phyloP scores from a whole-genome alignment of 345 rosid genomes.

The Mangifera indica region DNA sequence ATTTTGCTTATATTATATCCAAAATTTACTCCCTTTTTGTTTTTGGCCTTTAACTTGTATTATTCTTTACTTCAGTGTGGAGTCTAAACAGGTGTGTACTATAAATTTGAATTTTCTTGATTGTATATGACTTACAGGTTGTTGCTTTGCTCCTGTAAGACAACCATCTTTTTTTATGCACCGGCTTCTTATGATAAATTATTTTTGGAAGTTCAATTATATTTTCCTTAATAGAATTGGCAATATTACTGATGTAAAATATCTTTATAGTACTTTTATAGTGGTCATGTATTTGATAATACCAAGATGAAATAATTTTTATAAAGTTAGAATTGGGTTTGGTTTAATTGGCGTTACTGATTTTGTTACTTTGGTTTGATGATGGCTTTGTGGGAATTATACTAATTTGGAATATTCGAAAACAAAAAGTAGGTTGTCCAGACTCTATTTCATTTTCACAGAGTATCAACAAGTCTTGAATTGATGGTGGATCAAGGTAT shows the following conservation, averaged over 20 bases:
- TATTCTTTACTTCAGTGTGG: background rate
- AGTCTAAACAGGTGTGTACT: background rate
- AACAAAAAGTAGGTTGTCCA: too few species aligned
- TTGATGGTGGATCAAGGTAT: too few species aligned
- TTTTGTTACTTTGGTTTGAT: too few species aligned
- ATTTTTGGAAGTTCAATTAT: background rate
- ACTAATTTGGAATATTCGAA: too few species aligned
- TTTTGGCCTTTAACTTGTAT: background rate
- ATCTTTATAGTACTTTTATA: too few species aligned
- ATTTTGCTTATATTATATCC: slow-evolving; percentile 18
- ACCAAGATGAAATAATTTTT: background rate
- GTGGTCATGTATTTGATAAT: background rate
- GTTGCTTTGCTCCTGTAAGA: background rate
- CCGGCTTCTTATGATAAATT: background rate
- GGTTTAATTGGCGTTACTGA: background rate
- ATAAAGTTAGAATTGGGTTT: background rate
- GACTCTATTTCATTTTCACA: too few species aligned
- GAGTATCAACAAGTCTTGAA: too few species aligned
- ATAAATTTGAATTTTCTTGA: background rate
- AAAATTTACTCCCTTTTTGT: background rate
- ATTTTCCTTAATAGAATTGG: background rate
- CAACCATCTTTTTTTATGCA: background rate
- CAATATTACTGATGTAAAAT: background rate
- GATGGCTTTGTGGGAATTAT: too few species aligned
- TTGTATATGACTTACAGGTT: slow-evolving; percentile 6